These are phyloP conservation scores for Leishmania gerbilli DNA, from an alignment of 208 protist species.

Conservation along the genomic window DNA sequence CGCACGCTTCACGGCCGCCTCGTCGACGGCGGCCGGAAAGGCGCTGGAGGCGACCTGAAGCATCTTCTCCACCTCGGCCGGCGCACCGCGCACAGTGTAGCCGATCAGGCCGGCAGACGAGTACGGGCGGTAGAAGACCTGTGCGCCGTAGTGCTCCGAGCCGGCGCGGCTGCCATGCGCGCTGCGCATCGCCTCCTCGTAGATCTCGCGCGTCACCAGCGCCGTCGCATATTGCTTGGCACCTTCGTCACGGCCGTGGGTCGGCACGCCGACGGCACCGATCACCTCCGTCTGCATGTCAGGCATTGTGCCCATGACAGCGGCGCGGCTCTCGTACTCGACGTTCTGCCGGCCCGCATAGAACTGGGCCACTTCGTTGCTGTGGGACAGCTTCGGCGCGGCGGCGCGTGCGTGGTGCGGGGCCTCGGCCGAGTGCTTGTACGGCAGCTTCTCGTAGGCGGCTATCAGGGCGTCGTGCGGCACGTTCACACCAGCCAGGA, in stretches of 20 bases:
- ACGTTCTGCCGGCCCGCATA: slow-evolving; percentile 61
- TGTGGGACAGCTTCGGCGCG: slow-evolving; percentile 40
- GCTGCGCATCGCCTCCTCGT: slow-evolving; percentile 42
- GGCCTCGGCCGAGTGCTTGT: slow-evolving; percentile 70
- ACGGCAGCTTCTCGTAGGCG: slow-evolving; percentile 78
- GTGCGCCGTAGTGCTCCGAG: slow-evolving; percentile 47
- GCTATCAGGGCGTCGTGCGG: slow-evolving; percentile 78
- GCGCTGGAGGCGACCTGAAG: slow-evolving; percentile 37
- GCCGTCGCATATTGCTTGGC: slow-evolving; percentile 58
- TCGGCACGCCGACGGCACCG: slow-evolving; percentile 67
- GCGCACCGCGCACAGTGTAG: slow-evolving; percentile 66
- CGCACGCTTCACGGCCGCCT: slow-evolving; percentile 35
- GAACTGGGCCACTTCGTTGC: slow-evolving; percentile 77
- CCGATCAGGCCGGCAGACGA: slow-evolving; percentile 74
- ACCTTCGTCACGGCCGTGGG: slow-evolving; percentile 57
- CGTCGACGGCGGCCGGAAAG: slow-evolving; percentile 46
- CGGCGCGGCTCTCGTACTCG: slow-evolving; percentile 68
- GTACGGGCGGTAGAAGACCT: slow-evolving; percentile 85
- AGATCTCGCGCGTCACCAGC: slow-evolving; percentile 73
- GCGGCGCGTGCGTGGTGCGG: slow-evolving; percentile 60
- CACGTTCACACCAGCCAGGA: slow-evolving; percentile 81
- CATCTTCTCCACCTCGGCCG: slow-evolving; percentile 40
- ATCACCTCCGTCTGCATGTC: slow-evolving; percentile 83
- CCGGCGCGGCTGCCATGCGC: slow-evolving; percentile 19
- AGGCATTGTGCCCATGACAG: slow-evolving; percentile 79